phyloP scores from a whole-genome alignment of 306 rosid species.

The Vicia faba region DNA sequence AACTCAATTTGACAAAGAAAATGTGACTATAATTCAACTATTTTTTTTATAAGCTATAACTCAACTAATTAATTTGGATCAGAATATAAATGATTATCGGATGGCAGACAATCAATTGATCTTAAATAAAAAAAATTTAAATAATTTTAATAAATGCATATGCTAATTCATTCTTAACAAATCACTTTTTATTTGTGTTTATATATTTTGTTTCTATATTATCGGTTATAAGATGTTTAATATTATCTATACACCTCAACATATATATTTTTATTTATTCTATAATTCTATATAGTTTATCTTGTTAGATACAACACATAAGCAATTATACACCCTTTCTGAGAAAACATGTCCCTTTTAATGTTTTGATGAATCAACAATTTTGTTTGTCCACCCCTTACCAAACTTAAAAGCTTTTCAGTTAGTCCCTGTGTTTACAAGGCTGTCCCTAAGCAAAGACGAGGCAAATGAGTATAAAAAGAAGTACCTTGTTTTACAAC shows the following conservation, averaged over 20 bases:
- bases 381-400: conserved; percentile 20
- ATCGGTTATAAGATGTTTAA: too few species aligned
- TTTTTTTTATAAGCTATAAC: too few species aligned
- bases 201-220: too few species aligned
- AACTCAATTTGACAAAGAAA: background rate
- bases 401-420: conserved; percentile 31
- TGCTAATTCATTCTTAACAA: too few species aligned
- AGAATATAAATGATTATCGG: too few species aligned
- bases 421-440: background rate
- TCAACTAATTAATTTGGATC: background rate
- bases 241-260: too few species aligned
- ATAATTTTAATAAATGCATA: too few species aligned
- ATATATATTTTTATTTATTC: background rate
- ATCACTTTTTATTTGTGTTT: too few species aligned
- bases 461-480: background rate
- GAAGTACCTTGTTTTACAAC: conserved; percentile 2
- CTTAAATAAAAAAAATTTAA: too few species aligned
- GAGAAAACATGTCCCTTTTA: conserved; percentile 18
- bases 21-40: background rate
- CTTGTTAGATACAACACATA: background rate
- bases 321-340: background rate
- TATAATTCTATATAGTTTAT: background rate
- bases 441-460: conserved; percentile 37
- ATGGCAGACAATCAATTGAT: too few species aligned
- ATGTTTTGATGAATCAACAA: conserved; percentile 18